Evolutionary conservation across 768 basidiomycete species (phyloP), one percentile per base, ranked within the genome.

Genomic region (Mrakia frigida): DNA sequence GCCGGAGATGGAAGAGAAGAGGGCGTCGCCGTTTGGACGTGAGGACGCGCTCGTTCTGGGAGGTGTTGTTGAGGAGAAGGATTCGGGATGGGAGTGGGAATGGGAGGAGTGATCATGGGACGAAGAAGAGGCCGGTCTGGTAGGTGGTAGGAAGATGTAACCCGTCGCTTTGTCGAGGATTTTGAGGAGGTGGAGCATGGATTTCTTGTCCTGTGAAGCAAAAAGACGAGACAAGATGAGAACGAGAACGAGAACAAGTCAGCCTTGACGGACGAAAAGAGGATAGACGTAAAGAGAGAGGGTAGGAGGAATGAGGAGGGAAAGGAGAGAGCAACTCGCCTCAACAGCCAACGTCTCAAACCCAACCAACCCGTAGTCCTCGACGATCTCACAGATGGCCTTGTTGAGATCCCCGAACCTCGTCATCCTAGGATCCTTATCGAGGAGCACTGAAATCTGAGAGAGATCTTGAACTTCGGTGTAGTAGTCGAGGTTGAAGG

Each of bases 341-440:
- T 99, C 97, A 18, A 99, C 94, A 0, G 95, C 94, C 0, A 99
- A 87, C 0, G 97, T 98, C 84, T 98, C 95, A 79, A 99, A 99
- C 0, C 93, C 92, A 23, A 99, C 94, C 25, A 98, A 87, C 50
- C 90, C 87, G 82, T 89, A 98, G 82, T 98, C 96, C 82, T 98
- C 94, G 56, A 98, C 89, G n/a, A 98, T 83, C 21, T 91, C 94
- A 76, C 93, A 91, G 81, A 98, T 90, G 0, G 92, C 91, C 87
- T 91, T 89, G 82, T 98, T 98, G 63, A 99, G 84, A 11, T 89
- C 89, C 0, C 87, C 85, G 80, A 89, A 97, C 53, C 89, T 89
- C 1, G 90, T 89, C 0, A 91, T 87, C 0, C 88, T 82, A 0
- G 88, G 86, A 25, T 84, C 82, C 6, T 78, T 76, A 10, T 87